phyloP scores from a whole-genome alignment of 1,284 basidiomycete species.

The Rhodotorula sp. region DNA sequence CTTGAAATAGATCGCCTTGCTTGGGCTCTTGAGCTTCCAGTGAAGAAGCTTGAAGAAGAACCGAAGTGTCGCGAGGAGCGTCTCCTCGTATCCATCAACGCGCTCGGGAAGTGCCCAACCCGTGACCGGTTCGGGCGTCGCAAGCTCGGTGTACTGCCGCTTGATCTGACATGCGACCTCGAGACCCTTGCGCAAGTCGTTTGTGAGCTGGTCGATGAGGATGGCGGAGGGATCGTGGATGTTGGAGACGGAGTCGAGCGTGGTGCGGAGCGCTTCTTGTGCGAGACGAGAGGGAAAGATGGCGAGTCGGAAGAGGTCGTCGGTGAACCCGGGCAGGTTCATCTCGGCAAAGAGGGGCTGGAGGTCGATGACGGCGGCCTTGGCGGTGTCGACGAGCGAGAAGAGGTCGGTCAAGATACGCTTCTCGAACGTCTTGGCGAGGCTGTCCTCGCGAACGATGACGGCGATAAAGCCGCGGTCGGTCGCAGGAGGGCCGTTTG shows the following conservation, averaged over 20 bases:
- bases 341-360: constrained; percentile 72
- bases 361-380: constrained; percentile 80
- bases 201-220: constrained; percentile 93
- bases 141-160: constrained; percentile 84
- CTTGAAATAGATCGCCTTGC: constrained; percentile 89
- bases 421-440: constrained; percentile 91
- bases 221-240: constrained; percentile 83
- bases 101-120: constrained; percentile 81
- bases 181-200: constrained; percentile 88
- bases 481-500: constrained; percentile 4
- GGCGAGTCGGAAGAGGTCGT: constrained; percentile 87
- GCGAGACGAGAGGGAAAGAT: constrained; percentile 93
- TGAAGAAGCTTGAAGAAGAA: constrained; percentile 94
- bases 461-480: constrained; percentile 74
- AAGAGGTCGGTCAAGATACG: constrained; percentile 86
- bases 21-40: constrained; percentile 91
- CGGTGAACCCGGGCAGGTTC: constrained; percentile 88
- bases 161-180: constrained; percentile 92
- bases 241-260: constrained; percentile 86
- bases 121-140: constrained; percentile 75
- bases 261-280: constrained; percentile 83
- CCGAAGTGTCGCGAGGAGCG: constrained; percentile 80
- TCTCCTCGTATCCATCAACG: constrained; percentile 72
- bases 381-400: constrained; percentile 78
- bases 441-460: constrained; percentile 90